These are phyloP conservation scores for Trichoderma sp. DNA, from an alignment of 2,329 filamentous ascomycete species.

Conservation along the genomic window DNA sequence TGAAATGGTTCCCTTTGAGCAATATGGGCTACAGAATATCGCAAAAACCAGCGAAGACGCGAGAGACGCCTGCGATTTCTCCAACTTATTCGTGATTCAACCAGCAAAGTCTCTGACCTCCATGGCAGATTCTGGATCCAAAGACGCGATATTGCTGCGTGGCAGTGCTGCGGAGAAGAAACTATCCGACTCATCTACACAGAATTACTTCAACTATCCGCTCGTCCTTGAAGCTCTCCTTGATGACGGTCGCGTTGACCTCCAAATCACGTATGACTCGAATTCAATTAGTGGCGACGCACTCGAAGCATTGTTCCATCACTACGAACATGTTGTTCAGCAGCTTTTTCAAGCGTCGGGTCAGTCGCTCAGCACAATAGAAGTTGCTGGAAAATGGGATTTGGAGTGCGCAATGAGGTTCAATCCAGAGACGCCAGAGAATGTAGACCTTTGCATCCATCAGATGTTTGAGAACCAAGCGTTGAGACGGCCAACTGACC, in stretches of 20 bases:
- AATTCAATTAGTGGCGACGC: background rate
- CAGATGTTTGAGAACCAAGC: constrained; percentile 16
- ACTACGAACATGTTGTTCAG: constrained; percentile 21
- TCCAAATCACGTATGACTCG: constrained; percentile 19
- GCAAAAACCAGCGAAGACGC: background rate
- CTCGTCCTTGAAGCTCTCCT: constrained; percentile 20
- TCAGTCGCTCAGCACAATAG: background rate
- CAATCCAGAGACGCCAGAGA: constrained; percentile 4
- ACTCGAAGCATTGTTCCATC: constrained; percentile 18
- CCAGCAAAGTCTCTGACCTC: background rate
- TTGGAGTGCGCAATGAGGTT: background rate
- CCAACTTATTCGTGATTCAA: constrained; percentile 4
- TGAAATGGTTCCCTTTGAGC: constrained; percentile 10
- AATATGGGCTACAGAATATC: constrained; percentile 14
- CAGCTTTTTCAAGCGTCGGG: constrained; percentile 17
- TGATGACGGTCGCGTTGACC: background rate
- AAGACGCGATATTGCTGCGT: constrained; percentile 6
- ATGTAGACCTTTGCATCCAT: constrained; percentile 19
- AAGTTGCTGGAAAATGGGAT: background rate
- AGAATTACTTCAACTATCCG: constrained; percentile 23
- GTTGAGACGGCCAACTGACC: background rate
- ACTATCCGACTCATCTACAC: background rate
- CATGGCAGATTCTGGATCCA: background rate
- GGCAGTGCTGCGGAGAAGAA: background rate
- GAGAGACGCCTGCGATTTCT: constrained; percentile 8